Evolutionary conservation across 1,284 basidiomycete genomes (phyloP), one percentile per base, ranked within the genome.

Genomic region (Moniliella sp.): DNA sequence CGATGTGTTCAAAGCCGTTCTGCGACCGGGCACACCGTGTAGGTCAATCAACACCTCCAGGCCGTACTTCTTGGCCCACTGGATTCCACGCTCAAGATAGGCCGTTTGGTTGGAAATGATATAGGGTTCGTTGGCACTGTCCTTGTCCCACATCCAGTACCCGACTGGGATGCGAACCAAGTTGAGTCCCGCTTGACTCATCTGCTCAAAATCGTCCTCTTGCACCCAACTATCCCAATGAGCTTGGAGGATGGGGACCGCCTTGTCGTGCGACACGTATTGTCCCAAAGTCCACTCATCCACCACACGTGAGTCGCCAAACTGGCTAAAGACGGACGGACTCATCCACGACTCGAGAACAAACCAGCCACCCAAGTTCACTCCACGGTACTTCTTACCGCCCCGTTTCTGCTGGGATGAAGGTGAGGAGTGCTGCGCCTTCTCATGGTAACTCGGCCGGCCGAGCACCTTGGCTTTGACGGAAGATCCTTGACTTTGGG

Each of bases 191-290:
- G 83, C 82, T 3, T 71, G 75, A n/a, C 78, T 81, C 32, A 91
- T 88, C 53, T 79, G 66, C 12, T 78, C 79, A 51, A 91, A 75
- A 62, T 88, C 83, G 53, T 75, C 62, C 57, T 88, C 82, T 18
- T 82, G 86, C 73, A 79, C 50, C 17, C 39, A 42, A 27, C 32
- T 31, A 33, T 26, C 31, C 34, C 34, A 43, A 34, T 36, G 38
- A 18, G 29, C 12, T n/a, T 12, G n/a, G 16, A 31, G 21, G 16
- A 12, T 9, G 4, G 13, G 5, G 13, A 11, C 12, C 27, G 12
- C 7, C 7, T 28, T 28, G 13, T 14, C 27, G 12, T 5, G 11
- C 5, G 17, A 18, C 7, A 15, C 7, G 27, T 28, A 28, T 12
- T 28, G 27, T 11, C 11, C 28, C 11, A 41, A 25, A 2, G 25